These are phyloP conservation scores for Herpetomonas muscarum DNA, from an alignment of 208 protist species.

Conservation along the genomic window DNA sequence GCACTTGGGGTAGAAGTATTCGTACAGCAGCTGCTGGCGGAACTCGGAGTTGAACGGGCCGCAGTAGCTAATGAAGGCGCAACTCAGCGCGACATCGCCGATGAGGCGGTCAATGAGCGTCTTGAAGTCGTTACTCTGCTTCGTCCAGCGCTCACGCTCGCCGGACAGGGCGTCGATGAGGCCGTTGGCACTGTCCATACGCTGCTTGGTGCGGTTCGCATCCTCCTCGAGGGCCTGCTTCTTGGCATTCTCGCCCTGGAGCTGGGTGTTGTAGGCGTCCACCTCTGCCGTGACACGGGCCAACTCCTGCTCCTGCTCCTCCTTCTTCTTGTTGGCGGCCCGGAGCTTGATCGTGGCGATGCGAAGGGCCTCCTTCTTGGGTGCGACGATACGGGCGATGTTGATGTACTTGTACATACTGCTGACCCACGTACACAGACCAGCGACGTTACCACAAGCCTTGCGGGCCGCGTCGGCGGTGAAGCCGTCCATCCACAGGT, in stretches of 20 bases:
- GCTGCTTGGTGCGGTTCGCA: constrained; percentile 92
- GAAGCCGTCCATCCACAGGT: constrained; percentile 96
- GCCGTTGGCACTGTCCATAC: constrained; percentile 96
- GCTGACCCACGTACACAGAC: constrained; percentile 95
- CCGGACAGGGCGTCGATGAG: constrained; percentile 97
- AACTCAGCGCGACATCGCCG: constrained; percentile 96
- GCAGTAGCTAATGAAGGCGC: constrained; percentile 98
- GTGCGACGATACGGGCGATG: constrained; percentile 95
- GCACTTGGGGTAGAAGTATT: constrained; percentile 92
- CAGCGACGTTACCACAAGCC: constrained; percentile 89
- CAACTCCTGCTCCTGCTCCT: constrained; percentile 94
- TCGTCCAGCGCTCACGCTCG: constrained; percentile 96
- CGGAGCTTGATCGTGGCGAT: constrained; percentile 88
- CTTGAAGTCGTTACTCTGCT: constrained; percentile 96
- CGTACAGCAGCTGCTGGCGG: constrained; percentile 91
- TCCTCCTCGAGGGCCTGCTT: constrained; percentile 97
- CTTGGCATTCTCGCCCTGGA: constrained; percentile 92
- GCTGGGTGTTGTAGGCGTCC: constrained; percentile 90
- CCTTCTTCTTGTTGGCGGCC: constrained; percentile 94
- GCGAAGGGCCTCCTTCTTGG: constrained; percentile 93
- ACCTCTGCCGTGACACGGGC: constrained; percentile 92
- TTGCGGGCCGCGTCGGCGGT: constrained; percentile 90
- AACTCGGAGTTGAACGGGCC: constrained; percentile 98
- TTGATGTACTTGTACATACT: constrained; percentile 97
- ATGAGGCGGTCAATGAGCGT: constrained; percentile 93